These are phyloP conservation scores for Psilocybe tampanensis DNA, from an alignment of 768 basidiomycete genomes.

Conservation along the genomic window DNA sequence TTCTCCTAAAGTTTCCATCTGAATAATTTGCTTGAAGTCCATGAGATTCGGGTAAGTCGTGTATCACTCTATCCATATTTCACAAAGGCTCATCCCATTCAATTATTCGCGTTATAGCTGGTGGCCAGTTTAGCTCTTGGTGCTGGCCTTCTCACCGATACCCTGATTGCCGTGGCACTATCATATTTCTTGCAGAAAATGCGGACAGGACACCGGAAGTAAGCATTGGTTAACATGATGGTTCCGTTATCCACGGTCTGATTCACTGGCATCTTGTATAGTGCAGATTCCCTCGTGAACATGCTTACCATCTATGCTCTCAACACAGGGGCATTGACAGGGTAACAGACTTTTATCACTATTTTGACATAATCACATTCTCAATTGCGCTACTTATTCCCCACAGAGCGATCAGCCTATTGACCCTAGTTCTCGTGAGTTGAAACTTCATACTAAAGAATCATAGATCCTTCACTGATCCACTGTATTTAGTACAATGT, in stretches of 20 bases:
- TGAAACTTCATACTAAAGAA: neutral
- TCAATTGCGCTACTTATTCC: neutral
- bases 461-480: neutral
- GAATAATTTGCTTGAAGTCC: constrained; percentile 31
- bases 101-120: constrained; percentile 30
- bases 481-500: constrained; percentile 46
- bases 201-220: constrained; percentile 45
- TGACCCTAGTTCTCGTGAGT: constrained; percentile 38
- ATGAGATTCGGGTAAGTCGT: constrained; percentile 40
- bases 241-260: neutral
- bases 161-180: constrained; percentile 51
- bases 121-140: constrained; percentile 51
- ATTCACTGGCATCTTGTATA: constrained; percentile 25
- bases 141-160: constrained; percentile 52
- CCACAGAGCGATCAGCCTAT: constrained; percentile 44
- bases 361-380: neutral
- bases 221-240: constrained; percentile 26
- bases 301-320: constrained; percentile 60
- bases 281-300: constrained; percentile 60
- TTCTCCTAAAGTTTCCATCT: constrained; percentile 33
- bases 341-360: constrained; percentile 32
- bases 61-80: neutral
- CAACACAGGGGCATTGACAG: constrained; percentile 63
- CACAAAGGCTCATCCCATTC: neutral
- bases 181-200: constrained; percentile 57